Evolutionary conservation across 2,329 filamentous ascomycete genomes (phyloP), one percentile per base, ranked within the genome.

Genomic region (Fusarium denticulatum): DNA sequence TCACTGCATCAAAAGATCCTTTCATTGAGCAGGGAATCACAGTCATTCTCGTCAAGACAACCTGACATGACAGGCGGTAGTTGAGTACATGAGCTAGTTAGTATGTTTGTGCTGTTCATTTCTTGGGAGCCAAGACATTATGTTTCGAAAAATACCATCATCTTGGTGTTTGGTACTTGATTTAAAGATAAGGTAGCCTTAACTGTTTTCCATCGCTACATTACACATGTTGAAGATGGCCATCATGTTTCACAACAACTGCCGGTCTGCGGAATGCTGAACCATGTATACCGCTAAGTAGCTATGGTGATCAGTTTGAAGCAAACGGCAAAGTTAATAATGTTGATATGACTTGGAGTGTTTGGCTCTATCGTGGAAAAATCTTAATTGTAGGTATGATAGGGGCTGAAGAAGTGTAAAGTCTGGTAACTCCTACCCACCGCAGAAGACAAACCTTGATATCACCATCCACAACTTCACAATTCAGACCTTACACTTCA

Each of bases 361-460:
- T 46, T 28, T 68, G 37, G 22, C 32, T n/a, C 32, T 47, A 32
- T 8, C 9, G 15, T 28, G 3, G 12, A 5, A 40, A 16, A 14
- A 26, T 36, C 22, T 40, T 9, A 28, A 40, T 34, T 37, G n/a
- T 32, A 34, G 26, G 26, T 28, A 28, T 45, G 11, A 18, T 6
- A 30, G 16, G 18, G 28, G 13, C 30, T 26, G 20, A 24, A 32
- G 13, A 45, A 8, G n/a, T 74, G 71, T 64, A 58, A 65, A 72
- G 20, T 30, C 45, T 36, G n/a, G 16, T 28, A 26, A 43, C 32
- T 42, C 30, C 46, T 26, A 40, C 28, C n/a, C 36, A 10, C 18
- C 4, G 30, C 5, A 10, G 32, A 30, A n/a, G 8, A 15, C 32
- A 40, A 11, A 28, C 2, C 32, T 32, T 45, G n/a, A 37, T 22